Evolutionary conservation across 2,329 filamentous ascomycete genomes (phyloP).

Genomic region (Celoporthe dispersa): DNA sequence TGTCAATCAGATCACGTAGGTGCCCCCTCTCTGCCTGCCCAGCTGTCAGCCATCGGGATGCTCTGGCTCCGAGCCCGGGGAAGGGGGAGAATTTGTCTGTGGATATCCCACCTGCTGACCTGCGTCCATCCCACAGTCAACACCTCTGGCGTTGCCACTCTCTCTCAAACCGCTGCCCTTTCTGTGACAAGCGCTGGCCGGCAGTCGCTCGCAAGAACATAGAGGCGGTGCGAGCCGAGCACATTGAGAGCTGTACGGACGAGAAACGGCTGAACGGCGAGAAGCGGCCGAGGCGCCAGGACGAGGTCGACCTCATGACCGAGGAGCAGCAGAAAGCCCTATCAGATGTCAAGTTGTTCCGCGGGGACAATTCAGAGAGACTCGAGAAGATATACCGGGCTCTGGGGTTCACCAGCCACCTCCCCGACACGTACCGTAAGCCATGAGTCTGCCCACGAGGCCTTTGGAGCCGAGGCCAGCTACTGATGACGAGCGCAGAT

Average conservation of each 20-base stretch:
- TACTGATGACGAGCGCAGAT: neutral
- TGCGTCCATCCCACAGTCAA: constrained; percentile 1
- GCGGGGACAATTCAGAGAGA: neutral
- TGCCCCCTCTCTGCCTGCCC: neutral
- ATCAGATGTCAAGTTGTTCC: neutral
- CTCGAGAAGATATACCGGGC: neutral
- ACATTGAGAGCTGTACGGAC: neutral
- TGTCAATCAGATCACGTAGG: neutral
- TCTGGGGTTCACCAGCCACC: neutral
- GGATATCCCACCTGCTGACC: neutral
- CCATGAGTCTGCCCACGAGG: neutral
- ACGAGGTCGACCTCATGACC: constrained; percentile 12
- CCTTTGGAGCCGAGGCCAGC: neutral
- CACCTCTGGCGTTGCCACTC: constrained; percentile 13
- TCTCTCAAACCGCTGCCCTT: neutral
- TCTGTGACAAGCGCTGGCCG: neutral
- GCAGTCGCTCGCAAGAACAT: neutral
- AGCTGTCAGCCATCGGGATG: neutral
- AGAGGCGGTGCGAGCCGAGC: neutral
- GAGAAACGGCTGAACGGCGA: neutral
- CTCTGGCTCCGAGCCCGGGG: neutral
- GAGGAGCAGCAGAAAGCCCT: neutral
- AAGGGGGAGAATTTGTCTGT: neutral
- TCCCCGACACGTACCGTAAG: constrained; percentile 10
- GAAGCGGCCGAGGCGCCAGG: neutral